Base-by-base conservation (phyloP, 352 stramenopile genomes). In the Albugo laibachii region DNA sequence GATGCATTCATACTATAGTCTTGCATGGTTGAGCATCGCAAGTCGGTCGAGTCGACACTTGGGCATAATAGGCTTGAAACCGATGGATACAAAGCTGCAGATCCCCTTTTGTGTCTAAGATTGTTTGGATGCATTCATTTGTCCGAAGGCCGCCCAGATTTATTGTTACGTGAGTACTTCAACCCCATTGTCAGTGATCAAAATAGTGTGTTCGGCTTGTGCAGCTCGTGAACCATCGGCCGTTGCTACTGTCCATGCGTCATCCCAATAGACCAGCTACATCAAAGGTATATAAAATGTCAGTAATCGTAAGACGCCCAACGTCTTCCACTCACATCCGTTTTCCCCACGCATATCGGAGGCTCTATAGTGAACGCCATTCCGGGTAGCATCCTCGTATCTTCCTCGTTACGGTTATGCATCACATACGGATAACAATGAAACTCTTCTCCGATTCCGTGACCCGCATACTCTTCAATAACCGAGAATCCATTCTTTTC, bases 331-430 rank as follows among this genome's bases (percentile, higher is more conserved):
- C 60, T 37, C 48, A 88, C 76, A 67, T 97, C 72, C 2, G 66
- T 62, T 43, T 58, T 79, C 41, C 83, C 83, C 61, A 98, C 87
- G 11, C 80, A 95, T 27, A 99, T 67, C 50, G 97, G 96, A 2
- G 95, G 94, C 68, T 99, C 95, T 55, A 99, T 96, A 0, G 95
- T 99, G 69, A 99, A 98, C 18, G 96, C 88, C 92, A 97, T 97
- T 19, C 94, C 94, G 0, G 76, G 69, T 27, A 86, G 59, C 68
- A 93, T 86, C 43, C 77, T 54, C 15, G 69, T 79, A n/a, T 65
- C 74, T 56, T 74, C 72, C 19, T 66, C 59, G 53, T 96, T 96
- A 34, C 63, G 59, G 52, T 92, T 77, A 58, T 96, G 86, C 39
- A 93, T 55, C 45, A 98, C 94, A 65, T 95, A 97, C 11, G 93